Percentiles rank a stretch among this genome's conserved stretches.
phyloP scores from a whole-genome alignment of 2,329 filamentous ascomycete species.

The Cladosporium phlei region DNA sequence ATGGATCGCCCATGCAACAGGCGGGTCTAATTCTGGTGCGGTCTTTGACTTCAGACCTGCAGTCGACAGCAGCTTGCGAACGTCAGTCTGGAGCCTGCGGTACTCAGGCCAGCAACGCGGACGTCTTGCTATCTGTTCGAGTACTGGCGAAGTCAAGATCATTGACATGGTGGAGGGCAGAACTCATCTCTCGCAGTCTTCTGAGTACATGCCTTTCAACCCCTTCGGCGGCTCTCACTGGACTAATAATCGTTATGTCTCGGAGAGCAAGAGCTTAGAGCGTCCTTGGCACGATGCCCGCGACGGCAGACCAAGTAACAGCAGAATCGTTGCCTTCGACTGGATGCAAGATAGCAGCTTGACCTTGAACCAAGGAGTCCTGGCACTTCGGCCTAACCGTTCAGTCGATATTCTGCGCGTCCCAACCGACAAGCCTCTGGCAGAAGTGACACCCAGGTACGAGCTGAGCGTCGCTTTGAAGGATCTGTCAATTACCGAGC shows the following conservation, averaged over 20 bases:
- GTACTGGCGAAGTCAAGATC: constrained; percentile 53
- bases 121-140: constrained; percentile 55
- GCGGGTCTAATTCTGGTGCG: constrained; percentile 49
- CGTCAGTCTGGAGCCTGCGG: constrained; percentile 58
- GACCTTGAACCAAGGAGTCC: constrained; percentile 45
- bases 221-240: constrained; percentile 33
- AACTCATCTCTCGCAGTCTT: constrained; percentile 11
- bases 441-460: constrained; percentile 41
- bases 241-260: constrained; percentile 42
- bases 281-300: constrained; percentile 44
- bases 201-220: constrained; percentile 24
- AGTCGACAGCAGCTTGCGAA: constrained; percentile 44
- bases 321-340: constrained; percentile 56
- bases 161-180: constrained; percentile 28
- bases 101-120: constrained; percentile 57
- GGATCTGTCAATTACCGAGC: constrained; percentile 23
- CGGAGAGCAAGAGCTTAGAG: constrained; percentile 38
- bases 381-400: constrained; percentile 51
- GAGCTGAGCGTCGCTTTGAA: constrained; percentile 33
- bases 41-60: constrained; percentile 56
- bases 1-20: constrained; percentile 42
- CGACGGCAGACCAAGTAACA: constrained; percentile 41
- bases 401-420: constrained; percentile 47
- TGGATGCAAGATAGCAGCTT: constrained; percentile 49
- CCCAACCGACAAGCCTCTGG: constrained; percentile 36